phyloP scores from a whole-genome alignment of 2,329 filamentous ascomycete genomes.

The Coniochaeta ligniaria region DNA sequence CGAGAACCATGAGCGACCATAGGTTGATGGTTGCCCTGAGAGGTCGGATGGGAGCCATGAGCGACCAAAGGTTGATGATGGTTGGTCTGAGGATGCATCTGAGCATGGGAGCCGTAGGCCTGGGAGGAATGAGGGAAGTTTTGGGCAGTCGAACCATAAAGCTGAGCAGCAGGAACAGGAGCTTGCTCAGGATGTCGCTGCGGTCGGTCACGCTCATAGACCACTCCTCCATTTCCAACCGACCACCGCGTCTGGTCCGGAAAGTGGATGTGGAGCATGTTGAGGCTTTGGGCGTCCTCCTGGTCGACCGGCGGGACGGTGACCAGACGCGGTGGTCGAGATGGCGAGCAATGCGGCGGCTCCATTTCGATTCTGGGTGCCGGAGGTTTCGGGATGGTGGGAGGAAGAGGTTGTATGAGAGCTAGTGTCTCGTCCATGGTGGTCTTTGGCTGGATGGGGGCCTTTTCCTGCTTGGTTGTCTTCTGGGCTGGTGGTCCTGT shows the following conservation, averaged over 20 bases:
- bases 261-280: background rate
- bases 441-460: too few relatives aligned
- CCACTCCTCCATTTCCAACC: background rate
- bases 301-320: background rate
- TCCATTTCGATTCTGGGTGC: background rate
- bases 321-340: background rate
- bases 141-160: background rate
- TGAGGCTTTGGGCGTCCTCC: background rate
- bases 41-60: background rate
- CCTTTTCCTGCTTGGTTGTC: too few relatives aligned
- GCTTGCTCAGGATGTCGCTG: background rate
- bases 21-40: background rate
- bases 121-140: too few relatives aligned
- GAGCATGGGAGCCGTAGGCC: too few relatives aligned
- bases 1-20: background rate
- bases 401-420: background rate
- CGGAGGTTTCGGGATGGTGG: background rate
- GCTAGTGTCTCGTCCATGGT: background rate
- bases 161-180: background rate
- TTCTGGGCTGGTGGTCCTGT: too few relatives aligned
- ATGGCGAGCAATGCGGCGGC: background rate
- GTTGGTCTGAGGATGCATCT: too few relatives aligned
- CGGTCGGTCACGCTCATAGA: background rate
- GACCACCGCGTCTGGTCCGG: background rate
- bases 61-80: background rate